Base-by-base conservation (phyloP, 2,329 filamentous ascomycete species). In the Lachnellula suecica region DNA sequence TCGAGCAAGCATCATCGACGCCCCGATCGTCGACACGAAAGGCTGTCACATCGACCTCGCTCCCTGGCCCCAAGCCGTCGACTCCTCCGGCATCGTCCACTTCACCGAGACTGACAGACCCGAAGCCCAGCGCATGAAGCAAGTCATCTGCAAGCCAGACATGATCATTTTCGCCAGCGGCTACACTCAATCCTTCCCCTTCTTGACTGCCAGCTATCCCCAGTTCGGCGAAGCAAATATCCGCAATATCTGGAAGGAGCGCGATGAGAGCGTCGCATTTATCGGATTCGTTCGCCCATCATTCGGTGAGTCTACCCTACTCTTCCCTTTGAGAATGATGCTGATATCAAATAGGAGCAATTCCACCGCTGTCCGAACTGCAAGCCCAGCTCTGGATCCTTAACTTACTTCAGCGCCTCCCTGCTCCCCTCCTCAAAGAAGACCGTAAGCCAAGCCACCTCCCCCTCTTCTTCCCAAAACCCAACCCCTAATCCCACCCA, bases 181-280 rank as follows among this genome's bases (percentile, higher is more conserved):
- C 0, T 80, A 79, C 58, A 63, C 61, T 0, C 69, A 71, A 22
- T 61, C 64, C 2, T 76, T 78, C 42, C 61, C 59, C 0, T 78
- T 77, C 57, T 61, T 78, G 8, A 59, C 65, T 13, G 54, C 60
- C 1, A 59, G 59, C 1, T 76, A 75, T 49, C 74, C 78, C 0
- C 69, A 66, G 4, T 73, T 78, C 6, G 65, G 74, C 44, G 74
- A 81, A 43, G 67, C 73, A 19, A 74, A 77, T 53, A 75, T 83
- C 13, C 75, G 79, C n/a, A 71, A 76, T 17, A 71, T 85, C 43
- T 84, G 83, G 63, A 69, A 66, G 23, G 49, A 61, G 3, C 64
- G 63, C 3, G 69, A 75, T 29, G 64, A 72, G 1, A 67, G 68
- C 0, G 57, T 77, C 0, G 74, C 68, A 2, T 79, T 74, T 56